A percentile compares a stretch with the other conserved stretches of the same genome.
Conservation (phyloP, 139 green algal genomes). For the Trebouxia sp. region DNA sequence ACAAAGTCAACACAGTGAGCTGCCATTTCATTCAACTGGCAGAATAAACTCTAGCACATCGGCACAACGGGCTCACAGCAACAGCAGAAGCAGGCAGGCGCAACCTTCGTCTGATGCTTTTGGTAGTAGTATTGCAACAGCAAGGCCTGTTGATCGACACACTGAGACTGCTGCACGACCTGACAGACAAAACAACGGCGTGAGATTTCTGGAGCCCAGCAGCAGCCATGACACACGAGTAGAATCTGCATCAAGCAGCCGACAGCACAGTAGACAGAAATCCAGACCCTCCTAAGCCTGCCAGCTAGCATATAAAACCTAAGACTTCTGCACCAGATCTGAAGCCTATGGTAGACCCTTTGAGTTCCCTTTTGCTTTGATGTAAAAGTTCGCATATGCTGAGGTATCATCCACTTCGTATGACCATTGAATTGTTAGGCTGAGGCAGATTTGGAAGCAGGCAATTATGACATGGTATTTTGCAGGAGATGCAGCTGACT, state of each 20-base stretch:
- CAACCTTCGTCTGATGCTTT: background rate
- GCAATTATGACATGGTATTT: too few relatives aligned
- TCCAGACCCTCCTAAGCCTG: background rate
- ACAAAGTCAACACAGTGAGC: conserved; percentile 19
- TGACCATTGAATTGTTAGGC: too few relatives aligned
- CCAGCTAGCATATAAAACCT: background rate
- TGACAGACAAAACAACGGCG: background rate
- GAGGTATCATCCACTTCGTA: too few relatives aligned
- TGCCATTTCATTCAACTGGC: conserved; percentile 12
- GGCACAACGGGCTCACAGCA: background rate
- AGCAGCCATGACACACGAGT: background rate
- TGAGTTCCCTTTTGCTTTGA: too few relatives aligned
- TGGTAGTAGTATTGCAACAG: background rate
- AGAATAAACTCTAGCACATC: background rate
- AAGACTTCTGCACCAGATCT: too few relatives aligned
- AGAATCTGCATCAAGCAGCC: background rate
- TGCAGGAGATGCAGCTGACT: too few relatives aligned
- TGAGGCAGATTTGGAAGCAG: too few relatives aligned
- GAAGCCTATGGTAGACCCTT: too few relatives aligned
- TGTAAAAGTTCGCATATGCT: too few relatives aligned
- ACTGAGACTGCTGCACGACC: too few relatives aligned
- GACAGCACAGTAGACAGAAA: conserved; percentile 18
- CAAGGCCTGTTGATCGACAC: background rate
- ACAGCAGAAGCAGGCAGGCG: background rate
- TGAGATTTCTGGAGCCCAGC: background rate